Base-by-base conservation (phyloP, 2,329 filamentous ascomycete species). In the Phialophora expanda region DNA sequence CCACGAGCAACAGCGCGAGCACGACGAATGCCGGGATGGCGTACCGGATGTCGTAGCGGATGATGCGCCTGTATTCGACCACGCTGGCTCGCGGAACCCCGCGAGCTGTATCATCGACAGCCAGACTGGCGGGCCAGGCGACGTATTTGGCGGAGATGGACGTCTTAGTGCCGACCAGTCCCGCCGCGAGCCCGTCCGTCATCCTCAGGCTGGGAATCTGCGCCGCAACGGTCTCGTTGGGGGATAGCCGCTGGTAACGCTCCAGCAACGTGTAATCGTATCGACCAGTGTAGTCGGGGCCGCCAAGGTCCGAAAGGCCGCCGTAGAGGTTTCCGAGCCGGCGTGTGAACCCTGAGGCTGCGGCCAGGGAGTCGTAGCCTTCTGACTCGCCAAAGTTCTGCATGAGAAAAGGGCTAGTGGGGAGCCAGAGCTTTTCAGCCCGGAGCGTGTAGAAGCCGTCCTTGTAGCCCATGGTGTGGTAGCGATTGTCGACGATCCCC, bases 141-240 rank as follows among this genome's bases (percentile, higher is more conserved):
- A 64, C 55, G 30, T 64, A 64, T 41, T 50, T 59, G 17, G 26
- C 32, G 9, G 61, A 64, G 55, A 64, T 64, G 41, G 61, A 64
- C n/a, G 61, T 64, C 41, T 64, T 64, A n/a, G 61, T 64, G 20
- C 61, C 61, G n/a, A 64, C 61, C 38, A 64, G 20, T 6, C 53
- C 61, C 22, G 46, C 59, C 9, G 59, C 56, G 12, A 58, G 59
- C 24, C 79, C 62, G 62, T 84, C 80, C 0, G 80, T 82, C 77
- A 78, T 82, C 7, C 83, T 75, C 0, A 82, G 72, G 66, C 81
- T 79, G 7, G 81, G 69, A 7, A 82, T 81, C 7, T 73, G 68
- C 0, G 75, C 74, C 0, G 76, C 75, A 0, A 67, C 71, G 0
- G 62, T 62, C 0, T 76, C 57, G 1, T 70, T 73, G 0, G 57